Conservation (phyloP, 768 basidiomycete genomes). For the Phaffia tasmanica region DNA sequence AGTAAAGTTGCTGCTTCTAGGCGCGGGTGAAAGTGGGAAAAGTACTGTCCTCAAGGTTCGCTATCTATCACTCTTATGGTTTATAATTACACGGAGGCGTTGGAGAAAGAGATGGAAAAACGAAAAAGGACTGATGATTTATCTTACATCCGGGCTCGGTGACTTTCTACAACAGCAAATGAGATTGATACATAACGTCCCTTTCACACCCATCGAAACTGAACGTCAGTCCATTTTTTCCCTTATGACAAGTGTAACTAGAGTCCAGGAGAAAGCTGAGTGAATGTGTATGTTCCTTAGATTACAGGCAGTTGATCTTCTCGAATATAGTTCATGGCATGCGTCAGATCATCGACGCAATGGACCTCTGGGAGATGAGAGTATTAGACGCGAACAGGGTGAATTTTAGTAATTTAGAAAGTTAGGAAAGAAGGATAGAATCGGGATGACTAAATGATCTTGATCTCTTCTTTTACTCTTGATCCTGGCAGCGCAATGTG, state of each 20-base stretch:
- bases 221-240: constrained; percentile 41
- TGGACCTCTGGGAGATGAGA: constrained; percentile 76
- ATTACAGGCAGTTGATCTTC: constrained; percentile 70
- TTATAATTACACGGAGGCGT: neutral
- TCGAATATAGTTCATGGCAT: constrained; percentile 82
- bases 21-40: constrained; percentile 89
- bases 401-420: neutral
- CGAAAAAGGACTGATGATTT: neutral
- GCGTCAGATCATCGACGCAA: constrained; percentile 67
- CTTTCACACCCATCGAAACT: constrained; percentile 69
- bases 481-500: constrained; percentile 41
- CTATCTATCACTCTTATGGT: neutral
- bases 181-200: constrained; percentile 81
- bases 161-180: constrained; percentile 57
- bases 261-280: neutral
- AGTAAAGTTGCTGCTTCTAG: constrained; percentile 68
- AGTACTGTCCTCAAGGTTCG: constrained; percentile 75
- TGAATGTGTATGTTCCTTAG: neutral
- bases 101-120: neutral
- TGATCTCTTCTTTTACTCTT: neutral
- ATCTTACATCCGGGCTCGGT: neutral
- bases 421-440: constrained; percentile 8
- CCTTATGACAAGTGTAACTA: neutral
- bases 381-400: constrained; percentile 52
- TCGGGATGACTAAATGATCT: neutral